Conservation (phyloP, 2,329 filamentous ascomycete species). For the Beauveria sp. region DNA sequence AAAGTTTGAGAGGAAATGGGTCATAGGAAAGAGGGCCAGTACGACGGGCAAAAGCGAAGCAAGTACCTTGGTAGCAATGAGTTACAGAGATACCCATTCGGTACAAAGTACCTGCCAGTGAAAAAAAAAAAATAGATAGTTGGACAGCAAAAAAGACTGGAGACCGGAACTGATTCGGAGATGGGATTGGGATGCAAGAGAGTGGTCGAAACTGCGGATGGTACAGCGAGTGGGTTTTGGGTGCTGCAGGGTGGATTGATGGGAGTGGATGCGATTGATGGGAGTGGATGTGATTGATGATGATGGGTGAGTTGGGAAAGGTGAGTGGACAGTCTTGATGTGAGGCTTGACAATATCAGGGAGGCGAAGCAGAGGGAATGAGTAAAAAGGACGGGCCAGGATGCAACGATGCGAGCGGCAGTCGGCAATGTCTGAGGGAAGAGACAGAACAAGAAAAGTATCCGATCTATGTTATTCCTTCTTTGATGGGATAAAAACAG, state of each 20-base stretch:
- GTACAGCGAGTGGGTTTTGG: background rate
- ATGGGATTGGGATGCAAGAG: background rate
- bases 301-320: background rate
- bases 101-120: background rate
- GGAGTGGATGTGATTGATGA: background rate
- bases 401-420: background rate
- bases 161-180: constrained; percentile 4
- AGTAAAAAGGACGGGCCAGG: background rate
- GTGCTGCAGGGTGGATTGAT: background rate
- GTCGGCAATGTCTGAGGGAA: background rate
- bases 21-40: background rate
- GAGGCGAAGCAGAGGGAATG: background rate
- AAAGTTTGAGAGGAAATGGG: background rate
- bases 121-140: background rate
- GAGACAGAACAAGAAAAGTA: background rate
- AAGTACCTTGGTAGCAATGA: background rate
- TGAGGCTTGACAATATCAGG: background rate
- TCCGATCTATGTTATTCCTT: too few species aligned
- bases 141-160: constrained; percentile 4
- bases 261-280: background rate
- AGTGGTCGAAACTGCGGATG: background rate
- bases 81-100: background rate
- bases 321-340: background rate
- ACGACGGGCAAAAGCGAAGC: background rate
- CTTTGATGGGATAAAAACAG: too few species aligned